Evolutionary conservation across 257 asterid species (phyloP).

Genomic region (Primulina huaijiensis): DNA sequence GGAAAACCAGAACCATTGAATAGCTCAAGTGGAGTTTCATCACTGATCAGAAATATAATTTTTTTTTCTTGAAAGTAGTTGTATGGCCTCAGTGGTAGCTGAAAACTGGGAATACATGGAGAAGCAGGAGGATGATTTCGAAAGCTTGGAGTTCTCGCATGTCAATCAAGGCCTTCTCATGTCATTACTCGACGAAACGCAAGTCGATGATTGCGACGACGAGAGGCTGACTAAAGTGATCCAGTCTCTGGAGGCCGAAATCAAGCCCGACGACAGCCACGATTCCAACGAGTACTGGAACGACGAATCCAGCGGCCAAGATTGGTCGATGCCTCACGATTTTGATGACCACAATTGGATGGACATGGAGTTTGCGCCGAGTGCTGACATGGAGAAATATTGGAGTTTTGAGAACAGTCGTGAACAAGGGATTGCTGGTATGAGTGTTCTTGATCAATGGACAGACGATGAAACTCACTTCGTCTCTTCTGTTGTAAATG

Average conservation of each 20-base stretch:
- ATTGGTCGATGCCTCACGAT: neutral
- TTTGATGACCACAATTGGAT: constrained; percentile 16
- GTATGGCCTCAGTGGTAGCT: constrained; percentile 1
- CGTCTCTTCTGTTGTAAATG: neutral
- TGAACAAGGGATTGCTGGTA: neutral
- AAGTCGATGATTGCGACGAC: constrained; percentile 20
- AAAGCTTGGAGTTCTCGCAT: constrained; percentile 9
- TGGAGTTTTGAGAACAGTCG: neutral
- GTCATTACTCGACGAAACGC: constrained; percentile 33
- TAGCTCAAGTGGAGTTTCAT: too few species aligned
- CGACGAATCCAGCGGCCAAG: neutral
- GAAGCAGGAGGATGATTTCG: neutral
- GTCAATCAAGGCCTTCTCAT: constrained; percentile 21
- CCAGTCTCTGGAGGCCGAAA: constrained; percentile 31
- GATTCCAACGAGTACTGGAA: too few species aligned
- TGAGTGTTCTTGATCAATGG: neutral
- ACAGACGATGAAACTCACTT: neutral
- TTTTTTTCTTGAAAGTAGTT: too few species aligned
- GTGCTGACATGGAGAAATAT: neutral
- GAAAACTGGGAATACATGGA: neutral
- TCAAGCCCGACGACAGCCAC: neutral
- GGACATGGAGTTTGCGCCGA: constrained; percentile 19
- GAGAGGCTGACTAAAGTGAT: constrained; percentile 28
- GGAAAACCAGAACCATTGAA: neutral
- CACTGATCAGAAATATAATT: too few species aligned